A percentile compares a stretch with the other conserved stretches of the same genome.
These are phyloP conservation scores for Adansonia gregorii DNA, from an alignment of 441 rosid species.

Conservation along the genomic window DNA sequence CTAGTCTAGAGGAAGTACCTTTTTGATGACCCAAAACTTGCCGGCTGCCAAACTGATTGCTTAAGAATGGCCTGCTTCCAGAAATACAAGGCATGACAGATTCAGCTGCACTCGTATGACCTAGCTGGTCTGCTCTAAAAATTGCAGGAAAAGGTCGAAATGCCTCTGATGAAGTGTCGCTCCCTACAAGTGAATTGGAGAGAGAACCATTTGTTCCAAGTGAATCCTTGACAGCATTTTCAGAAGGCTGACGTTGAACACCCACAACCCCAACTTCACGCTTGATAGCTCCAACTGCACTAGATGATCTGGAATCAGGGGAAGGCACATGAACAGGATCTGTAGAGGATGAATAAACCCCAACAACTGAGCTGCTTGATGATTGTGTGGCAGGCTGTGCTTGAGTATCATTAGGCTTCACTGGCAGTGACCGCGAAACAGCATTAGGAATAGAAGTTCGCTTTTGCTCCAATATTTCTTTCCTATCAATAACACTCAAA, in stretches of 20 bases:
- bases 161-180: conserved; percentile 59
- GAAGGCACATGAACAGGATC: conserved; percentile 99
- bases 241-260: conserved; percentile 62
- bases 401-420: conserved; percentile 45
- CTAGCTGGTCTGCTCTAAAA: conserved; percentile 57
- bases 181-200: conserved; percentile 54
- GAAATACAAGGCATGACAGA: conserved; percentile 50
- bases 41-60: conserved; percentile 60
- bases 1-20: conserved; percentile 40
- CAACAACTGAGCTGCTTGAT: conserved; percentile 68
- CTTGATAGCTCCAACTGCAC: conserved; percentile 82
- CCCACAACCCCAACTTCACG: conserved; percentile 93
- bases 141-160: conserved; percentile 53
- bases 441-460: conserved; percentile 33
- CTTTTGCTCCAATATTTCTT: conserved; percentile 51
- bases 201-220: conserved; percentile 44
- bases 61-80: conserved; percentile 50
- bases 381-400: conserved; percentile 44
- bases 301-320: conserved; percentile 78
- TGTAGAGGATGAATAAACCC: conserved; percentile 83
- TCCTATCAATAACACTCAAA: conserved; percentile 43
- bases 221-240: conserved; percentile 50
- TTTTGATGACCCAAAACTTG: conserved; percentile 64
- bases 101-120: conserved; percentile 48
- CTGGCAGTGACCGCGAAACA: conserved; percentile 43